phyloP scores from a whole-genome alignment of 108 stramenopile genomes.

The Discostella pseudostelligera region DNA sequence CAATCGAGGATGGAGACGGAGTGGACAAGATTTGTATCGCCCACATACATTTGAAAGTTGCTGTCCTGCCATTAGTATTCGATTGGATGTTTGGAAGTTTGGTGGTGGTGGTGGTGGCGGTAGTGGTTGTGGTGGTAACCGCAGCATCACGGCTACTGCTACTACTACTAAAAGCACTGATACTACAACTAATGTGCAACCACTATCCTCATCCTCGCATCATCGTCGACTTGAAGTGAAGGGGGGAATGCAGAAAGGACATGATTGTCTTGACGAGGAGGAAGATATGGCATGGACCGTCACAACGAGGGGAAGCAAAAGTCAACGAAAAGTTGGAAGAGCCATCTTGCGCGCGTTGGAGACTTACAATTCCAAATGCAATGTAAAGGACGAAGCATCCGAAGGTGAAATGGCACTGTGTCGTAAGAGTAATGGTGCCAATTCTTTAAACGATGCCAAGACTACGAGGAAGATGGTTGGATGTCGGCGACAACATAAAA shows the following conservation, averaged over 20 bases:
- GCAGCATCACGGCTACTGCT: too few species aligned
- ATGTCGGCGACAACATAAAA: slow-evolving; percentile 18
- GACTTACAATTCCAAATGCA: slow-evolving; percentile 26
- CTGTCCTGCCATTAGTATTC: slow-evolving; percentile 79
- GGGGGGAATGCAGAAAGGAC: not conserved
- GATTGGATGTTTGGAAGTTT: slow-evolving; percentile 64
- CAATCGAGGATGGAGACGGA: slow-evolving; percentile 80
- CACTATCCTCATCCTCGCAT: not conserved
- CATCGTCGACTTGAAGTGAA: not conserved
- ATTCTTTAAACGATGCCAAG: not conserved
- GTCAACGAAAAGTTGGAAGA: slow-evolving; percentile 60
- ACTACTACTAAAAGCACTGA: too few species aligned
- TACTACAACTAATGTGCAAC: not conserved
- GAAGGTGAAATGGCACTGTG: not conserved
- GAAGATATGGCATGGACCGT: slow-evolving; percentile 21
- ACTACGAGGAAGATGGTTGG: not conserved
- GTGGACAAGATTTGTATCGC: slow-evolving; percentile 76
- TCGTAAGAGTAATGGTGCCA: too few species aligned
- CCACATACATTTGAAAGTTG: slow-evolving; percentile 80
- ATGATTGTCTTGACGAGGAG: not conserved
- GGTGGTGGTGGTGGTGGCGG: not conserved
- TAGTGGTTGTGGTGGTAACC: not conserved
- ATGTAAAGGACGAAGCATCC: not conserved
- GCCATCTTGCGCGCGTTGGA: slow-evolving; percentile 46
- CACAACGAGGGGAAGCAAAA: slow-evolving; percentile 50